Conservation (phyloP, 1,284 basidiomycete species). For the Peniophora sp. region DNA sequence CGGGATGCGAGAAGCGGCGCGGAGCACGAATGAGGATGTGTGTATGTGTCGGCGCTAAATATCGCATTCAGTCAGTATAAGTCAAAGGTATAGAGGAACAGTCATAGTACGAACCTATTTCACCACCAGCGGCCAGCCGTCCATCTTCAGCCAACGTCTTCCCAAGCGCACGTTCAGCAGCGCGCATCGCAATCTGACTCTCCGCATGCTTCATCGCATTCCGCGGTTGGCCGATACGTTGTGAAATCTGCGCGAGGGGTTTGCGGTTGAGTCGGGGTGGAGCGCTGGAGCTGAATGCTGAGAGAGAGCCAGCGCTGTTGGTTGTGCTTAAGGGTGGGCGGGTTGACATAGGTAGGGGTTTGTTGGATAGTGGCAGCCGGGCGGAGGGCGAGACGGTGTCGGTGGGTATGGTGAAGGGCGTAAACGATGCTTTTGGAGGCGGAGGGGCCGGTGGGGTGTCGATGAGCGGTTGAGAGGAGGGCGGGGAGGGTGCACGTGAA, state of each 20-base stretch:
- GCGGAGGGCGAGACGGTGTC: conserved; percentile 14
- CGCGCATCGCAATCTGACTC: conserved; percentile 39
- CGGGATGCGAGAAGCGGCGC: conserved; percentile 58
- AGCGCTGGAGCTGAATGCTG: conserved; percentile 14
- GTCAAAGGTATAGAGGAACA: conserved; percentile 27
- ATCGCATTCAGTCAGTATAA: background rate
- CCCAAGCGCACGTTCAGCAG: conserved; percentile 53
- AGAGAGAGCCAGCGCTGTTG: conserved; percentile 6
- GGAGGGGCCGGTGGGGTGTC: conserved; percentile 5
- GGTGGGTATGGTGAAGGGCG: conserved; percentile 14
- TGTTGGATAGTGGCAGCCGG: conserved; percentile 6
- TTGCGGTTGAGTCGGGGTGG: conserved; percentile 1
- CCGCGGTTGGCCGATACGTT: too few species aligned
- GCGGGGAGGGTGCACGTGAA: conserved; percentile 2
- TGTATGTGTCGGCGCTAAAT: conserved; percentile 56
- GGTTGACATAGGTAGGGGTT: conserved; percentile 6
- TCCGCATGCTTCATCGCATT: too few species aligned
- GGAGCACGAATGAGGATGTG: conserved; percentile 67
- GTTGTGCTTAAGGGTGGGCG: conserved; percentile 6
- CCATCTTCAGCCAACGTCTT: conserved; percentile 42
- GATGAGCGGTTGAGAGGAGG: background rate
- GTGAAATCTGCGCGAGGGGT: too few species aligned
- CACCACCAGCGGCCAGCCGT: too few species aligned
- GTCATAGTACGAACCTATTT: too few species aligned
- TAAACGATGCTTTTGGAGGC: conserved; percentile 14